Base-by-base conservation (phyloP, 345 rosid genomes). In the Syzygium aromaticum region DNA sequence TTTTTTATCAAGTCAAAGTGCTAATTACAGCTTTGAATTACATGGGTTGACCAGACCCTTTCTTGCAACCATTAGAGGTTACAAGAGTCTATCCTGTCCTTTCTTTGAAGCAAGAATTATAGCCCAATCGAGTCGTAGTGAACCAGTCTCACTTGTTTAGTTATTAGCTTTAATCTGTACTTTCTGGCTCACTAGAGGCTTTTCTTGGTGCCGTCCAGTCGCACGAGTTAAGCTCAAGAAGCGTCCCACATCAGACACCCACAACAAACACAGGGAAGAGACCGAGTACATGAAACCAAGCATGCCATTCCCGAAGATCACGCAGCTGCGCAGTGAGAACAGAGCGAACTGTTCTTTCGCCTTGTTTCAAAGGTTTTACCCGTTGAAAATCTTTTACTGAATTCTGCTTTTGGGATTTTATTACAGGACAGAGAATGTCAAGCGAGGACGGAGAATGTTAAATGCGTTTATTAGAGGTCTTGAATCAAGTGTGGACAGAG, bases 301-400 rank as follows among this genome's bases (percentile, higher is more conserved):
- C 27, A 12, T 2, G 3, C 8, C 2, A 0, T 0, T 0, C 0
- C 0, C 0, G 0, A 10, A 6, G 5, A 8, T 0, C 67, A 87
- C 85, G 89, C 91, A 88, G 90, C 92, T 90, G 85, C 56, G 91
- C 87, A 77, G 86, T 87, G 90, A 82, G 89, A 88, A 88, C 93
- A 91, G 2, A 90, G 92, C 91, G 90, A 90, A 91, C 93, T 89
- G 90, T 91, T 92, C 93, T 90, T 90, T 92, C n/a, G n/a, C n/a
- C n/a, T n/a, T n/a, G n/a, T n/a, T n/a, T n/a, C n/a, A n/a, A n/a
- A n/a, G n/a, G n/a, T n/a, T n/a, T n/a, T n/a, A n/a, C n/a, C n/a
- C n/a, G n/a, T n/a, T n/a, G n/a, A n/a, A n/a, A n/a, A n/a, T n/a
- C n/a, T n/a, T n/a, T n/a, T n/a, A n/a, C n/a, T n/a, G n/a, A n/a